Conservation (phyloP, 2,329 filamentous ascomycete species). For the Monosporascus sp. region DNA sequence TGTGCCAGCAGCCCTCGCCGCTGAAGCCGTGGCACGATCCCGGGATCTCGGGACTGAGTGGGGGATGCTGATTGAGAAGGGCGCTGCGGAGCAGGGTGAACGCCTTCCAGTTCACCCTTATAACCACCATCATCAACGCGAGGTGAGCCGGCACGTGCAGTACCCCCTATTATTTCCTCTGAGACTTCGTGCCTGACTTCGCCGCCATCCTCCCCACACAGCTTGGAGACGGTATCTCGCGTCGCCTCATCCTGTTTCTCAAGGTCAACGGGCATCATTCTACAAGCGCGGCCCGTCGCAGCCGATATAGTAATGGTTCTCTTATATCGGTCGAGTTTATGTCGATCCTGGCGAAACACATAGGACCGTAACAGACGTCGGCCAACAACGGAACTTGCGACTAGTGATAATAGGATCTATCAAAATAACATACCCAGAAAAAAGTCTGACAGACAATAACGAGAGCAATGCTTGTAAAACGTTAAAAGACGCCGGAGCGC, state of each 20-base stretch:
- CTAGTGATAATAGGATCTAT: too few species aligned
- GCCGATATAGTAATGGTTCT: too few species aligned
- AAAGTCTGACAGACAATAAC: background rate
- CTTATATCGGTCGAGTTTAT: too few species aligned
- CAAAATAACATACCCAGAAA: background rate
- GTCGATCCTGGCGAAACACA: too few species aligned
- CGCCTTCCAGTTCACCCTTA: background rate
- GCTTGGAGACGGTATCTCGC: background rate
- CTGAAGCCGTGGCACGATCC: conserved; percentile 14
- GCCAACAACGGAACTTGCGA: too few species aligned
- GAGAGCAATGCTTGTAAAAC: background rate
- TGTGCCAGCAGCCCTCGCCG: conserved; percentile 69
- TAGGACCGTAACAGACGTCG: too few species aligned
- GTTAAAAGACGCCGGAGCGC: background rate
- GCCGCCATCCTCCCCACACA: background rate
- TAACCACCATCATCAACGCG: background rate
- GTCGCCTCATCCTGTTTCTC: background rate
- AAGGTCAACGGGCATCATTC: background rate
- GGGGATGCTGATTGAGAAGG: conserved; percentile 11
- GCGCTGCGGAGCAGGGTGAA: background rate
- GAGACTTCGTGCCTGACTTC: background rate
- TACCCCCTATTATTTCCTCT: background rate
- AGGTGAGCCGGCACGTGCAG: background rate
- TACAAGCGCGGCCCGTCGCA: background rate
- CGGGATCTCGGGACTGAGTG: conserved; percentile 8